Base-by-base conservation (phyloP, 2,329 filamentous ascomycete species). In the Talaromyces rugulosus region DNA sequence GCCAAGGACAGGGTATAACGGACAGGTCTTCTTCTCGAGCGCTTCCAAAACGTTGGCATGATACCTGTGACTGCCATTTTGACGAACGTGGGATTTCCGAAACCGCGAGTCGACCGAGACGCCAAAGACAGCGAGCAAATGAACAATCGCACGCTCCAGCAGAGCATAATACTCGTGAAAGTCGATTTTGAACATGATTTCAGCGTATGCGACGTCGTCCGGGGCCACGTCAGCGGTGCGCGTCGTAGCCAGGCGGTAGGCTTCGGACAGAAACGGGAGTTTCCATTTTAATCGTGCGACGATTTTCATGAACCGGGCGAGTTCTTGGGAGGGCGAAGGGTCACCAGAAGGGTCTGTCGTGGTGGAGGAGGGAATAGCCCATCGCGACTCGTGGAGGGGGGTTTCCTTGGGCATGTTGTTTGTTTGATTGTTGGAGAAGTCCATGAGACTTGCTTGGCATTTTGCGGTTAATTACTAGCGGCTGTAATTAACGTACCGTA, bases 121-220 rank as follows among this genome's bases (percentile, higher is more conserved):
- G 7, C 83, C 85, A 62, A 87, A 89, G 0, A 90, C 82, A 0
- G 81, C 81, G n/a, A 90, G 81, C 0, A 90, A 77, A 54, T 88
- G 83, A 1, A 90, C 87, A 7, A 91, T 79, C 0, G 87, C 88
- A 33, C 89, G 85, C 75, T 92, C 89, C 6, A 91, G 82, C 40
- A 90, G 81, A 58, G 86, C 85, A 76, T 91, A 91, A 72, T 88
- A 91, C 69, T 92, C 89, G 74, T 89, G 87, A 65, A 91, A 92
- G 69, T 91, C 89, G 7, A 91, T 81, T 72, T 91, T 91, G 78
- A 91, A 91, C 81, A 90, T 90, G 16, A 85, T 81, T 72, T 88
- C 85, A 0, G 83, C 83, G 14, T 74, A 66, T 1, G 66, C 57
- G 52, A 70, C 60, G n/a, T 69, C 69, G 2, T 65, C 66, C 7